Conservation (phyloP, 192 early-diverging fungal genomes). For the Linnemannia exigua region DNA sequence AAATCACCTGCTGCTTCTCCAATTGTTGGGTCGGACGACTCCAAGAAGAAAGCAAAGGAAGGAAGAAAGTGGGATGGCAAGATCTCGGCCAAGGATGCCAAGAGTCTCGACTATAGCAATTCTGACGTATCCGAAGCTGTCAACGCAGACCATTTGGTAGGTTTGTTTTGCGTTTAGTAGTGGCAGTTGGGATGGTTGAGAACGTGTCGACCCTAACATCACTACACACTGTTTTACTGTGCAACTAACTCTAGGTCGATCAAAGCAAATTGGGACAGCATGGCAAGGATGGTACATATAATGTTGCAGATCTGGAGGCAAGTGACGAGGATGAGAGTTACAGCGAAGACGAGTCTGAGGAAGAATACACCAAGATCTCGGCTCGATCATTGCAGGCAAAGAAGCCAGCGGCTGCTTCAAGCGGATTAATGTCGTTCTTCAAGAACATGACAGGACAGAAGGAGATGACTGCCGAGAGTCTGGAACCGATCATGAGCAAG, state of each 20-base stretch:
- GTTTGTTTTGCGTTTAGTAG: not conserved
- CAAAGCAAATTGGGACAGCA: conserved; percentile 71
- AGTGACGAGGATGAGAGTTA: conserved; percentile 68
- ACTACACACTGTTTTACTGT: not conserved
- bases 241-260: conserved; percentile 59
- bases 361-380: conserved; percentile 57
- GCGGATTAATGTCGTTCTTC: conserved; percentile 79
- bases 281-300: conserved; percentile 80
- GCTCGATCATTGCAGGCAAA: conserved; percentile 32
- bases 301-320: conserved; percentile 78
- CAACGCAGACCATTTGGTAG: conserved; percentile 49
- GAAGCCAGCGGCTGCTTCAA: conserved; percentile 19
- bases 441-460: conserved; percentile 78
- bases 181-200: not conserved
- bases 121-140: conserved; percentile 28
- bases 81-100: conserved; percentile 68
- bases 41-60: conserved; percentile 59
- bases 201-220: not conserved
- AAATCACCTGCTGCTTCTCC: conserved; percentile 39
- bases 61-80: conserved; percentile 84
- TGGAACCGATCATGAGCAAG: conserved; percentile 86
- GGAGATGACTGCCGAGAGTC: conserved; percentile 76
- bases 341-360: conserved; percentile 67
- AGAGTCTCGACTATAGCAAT: conserved; percentile 66
- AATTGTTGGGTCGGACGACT: conserved; percentile 36